Evolutionary conservation across 768 basidiomycete genomes (phyloP).

Genomic region (Termitomyces titanicus): DNA sequence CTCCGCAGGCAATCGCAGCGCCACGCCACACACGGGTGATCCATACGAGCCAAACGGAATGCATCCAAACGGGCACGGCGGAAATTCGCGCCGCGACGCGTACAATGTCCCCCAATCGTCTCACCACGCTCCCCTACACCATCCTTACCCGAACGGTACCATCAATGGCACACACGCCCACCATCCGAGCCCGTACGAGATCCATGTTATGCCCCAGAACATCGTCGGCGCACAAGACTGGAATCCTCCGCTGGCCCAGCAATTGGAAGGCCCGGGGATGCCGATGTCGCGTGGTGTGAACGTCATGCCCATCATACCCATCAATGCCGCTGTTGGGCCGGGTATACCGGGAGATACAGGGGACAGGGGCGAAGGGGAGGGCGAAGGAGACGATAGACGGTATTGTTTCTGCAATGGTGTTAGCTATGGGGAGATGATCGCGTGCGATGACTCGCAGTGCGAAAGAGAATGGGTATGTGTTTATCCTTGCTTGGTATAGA

Average conservation of each 20-base stretch:
- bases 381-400: conserved; percentile 57
- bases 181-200: conserved; percentile 37
- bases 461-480: conserved; percentile 91
- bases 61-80: conserved; percentile 10
- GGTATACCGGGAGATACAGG: conserved; percentile 23
- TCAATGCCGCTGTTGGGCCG: conserved; percentile 26
- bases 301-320: conserved; percentile 26
- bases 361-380: conserved; percentile 49
- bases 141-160: conserved; percentile 33
- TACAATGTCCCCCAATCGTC: conserved; percentile 50
- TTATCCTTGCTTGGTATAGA: conserved; percentile 6
- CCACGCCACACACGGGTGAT: conserved; percentile 36
- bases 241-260: conserved; percentile 47
- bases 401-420: conserved; percentile 86
- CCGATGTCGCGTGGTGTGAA: conserved; percentile 49
- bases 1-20: conserved; percentile 35
- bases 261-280: conserved; percentile 77
- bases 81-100: conserved; percentile 31
- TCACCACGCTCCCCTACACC: conserved; percentile 54
- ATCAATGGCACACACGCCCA: conserved; percentile 30
- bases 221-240: conserved; percentile 42
- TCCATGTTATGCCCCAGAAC: conserved; percentile 28
- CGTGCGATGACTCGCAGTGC: conserved; percentile 80
- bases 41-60: conserved; percentile 29
- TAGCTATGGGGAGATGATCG: conserved; percentile 95